Base-by-base conservation (phyloP, 306 rosid species). In the Luffa aegyptiaca region DNA sequence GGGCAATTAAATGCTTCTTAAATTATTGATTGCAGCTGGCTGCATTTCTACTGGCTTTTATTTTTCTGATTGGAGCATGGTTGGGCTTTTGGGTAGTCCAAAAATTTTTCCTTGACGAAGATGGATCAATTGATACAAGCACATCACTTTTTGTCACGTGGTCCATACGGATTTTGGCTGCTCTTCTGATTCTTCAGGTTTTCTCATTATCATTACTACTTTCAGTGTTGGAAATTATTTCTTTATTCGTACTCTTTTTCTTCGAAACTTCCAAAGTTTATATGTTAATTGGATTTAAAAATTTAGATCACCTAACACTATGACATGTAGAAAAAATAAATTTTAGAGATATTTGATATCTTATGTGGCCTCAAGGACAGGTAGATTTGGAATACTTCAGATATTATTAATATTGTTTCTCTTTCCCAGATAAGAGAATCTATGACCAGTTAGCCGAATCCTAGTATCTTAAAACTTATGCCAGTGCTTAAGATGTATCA, bases 11-110 rank as follows among this genome's bases (percentile, higher is more conserved):
- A 48, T 51, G 58, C 52, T 48, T 58, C 37, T 8, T 39, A 84
- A 81, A 59, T 81, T 20, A 13, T 81, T 83, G 80, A 79, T 70
- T 86, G 88, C 95, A 94, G 98, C 75, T 95, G 85, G 97, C 89
- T 39, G 78, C 90, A 86, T 89, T 95, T 90, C 87, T 91, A 78
- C 85, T 92, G 83, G 88, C 94, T 80, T 92, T 95, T 86, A 71
- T 95, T 76, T 85, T 88, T 78, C 83, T 95, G 82, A 80, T 77
- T 42, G 99, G 97, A 82, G 97, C 99, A 58, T 93, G 99, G 97
- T 81, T 92, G 88, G 99, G 99, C 72, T 95, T 95, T 80, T 95
- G 93, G 97, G 90, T 88, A 71, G 92, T 93, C 37, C 96, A 77
- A 70, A 91, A 91, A 86, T 87, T 95, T 81, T 88, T 93, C 83